Evolutionary conservation across 139 green algal genomes (phyloP).

Genomic region (Chlamydomonas sphaeroides): DNA sequence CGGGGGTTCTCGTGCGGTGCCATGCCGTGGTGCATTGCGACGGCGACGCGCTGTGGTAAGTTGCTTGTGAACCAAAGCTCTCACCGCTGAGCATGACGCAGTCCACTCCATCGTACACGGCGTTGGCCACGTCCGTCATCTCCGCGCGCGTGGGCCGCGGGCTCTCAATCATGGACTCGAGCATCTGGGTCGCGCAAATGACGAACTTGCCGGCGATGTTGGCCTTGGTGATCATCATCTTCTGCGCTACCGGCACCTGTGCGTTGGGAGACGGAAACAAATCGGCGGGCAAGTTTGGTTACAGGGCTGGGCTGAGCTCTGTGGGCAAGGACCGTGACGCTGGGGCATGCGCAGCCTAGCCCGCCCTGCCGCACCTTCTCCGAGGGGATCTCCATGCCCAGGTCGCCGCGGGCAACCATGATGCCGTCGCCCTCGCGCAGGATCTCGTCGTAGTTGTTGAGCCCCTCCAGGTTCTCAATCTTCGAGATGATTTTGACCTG

Average conservation of each 20-base stretch:
- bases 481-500: slow-evolving; percentile 76
- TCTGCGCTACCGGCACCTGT: slow-evolving; percentile 66
- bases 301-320: too few species aligned
- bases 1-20: too few species aligned
- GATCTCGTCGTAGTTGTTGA: slow-evolving; percentile 78
- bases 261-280: background rate
- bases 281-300: too few species aligned
- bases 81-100: slow-evolving; percentile 64
- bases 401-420: slow-evolving; percentile 83
- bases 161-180: slow-evolving; percentile 75
- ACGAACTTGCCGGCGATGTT: slow-evolving; percentile 78
- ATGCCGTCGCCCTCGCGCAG: slow-evolving; percentile 77
- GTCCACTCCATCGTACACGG: slow-evolving; percentile 82
- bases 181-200: slow-evolving; percentile 76
- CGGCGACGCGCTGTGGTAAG: too few species aligned
- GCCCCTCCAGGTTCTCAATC: slow-evolving; percentile 73
- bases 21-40: too few species aligned
- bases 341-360: too few species aligned
- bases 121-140: slow-evolving; percentile 92
- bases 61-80: too few species aligned
- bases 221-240: slow-evolving; percentile 79
- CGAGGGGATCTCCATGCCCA: slow-evolving; percentile 79
- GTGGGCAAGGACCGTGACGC: too few species aligned
- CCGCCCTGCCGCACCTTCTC: slow-evolving; percentile 68
- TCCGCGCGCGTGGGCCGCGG: slow-evolving; percentile 82